Percentiles rank a stretch among this genome's conserved stretches.
Evolutionary conservation across 108 stramenopile species (phyloP).

Genomic region (Phaeodactylum tricornutum): DNA sequence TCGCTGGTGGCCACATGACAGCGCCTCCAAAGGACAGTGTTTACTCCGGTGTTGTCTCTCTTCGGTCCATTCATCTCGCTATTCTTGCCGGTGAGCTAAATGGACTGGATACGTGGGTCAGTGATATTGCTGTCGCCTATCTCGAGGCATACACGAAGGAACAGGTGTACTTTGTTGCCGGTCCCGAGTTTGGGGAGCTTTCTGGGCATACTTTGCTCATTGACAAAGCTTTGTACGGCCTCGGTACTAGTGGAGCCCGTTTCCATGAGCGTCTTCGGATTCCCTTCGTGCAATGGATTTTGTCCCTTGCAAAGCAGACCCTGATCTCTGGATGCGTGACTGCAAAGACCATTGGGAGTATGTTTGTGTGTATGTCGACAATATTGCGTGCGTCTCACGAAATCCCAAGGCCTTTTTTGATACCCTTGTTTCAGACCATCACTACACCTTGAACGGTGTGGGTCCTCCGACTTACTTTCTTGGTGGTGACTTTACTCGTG

Average conservation of each 20-base stretch:
- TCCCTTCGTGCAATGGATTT: conserved; percentile 20
- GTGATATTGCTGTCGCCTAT: conserved; percentile 16
- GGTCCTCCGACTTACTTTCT: conserved; percentile 1
- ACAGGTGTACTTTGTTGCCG: conserved; percentile 14
- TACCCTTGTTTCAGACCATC: not conserved
- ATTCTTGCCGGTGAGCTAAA: conserved; percentile 11
- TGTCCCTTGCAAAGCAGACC: conserved; percentile 16
- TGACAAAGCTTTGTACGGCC: conserved; percentile 11
- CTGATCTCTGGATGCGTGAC: conserved; percentile 21
- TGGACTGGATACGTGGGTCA: not conserved
- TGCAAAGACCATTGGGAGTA: conserved; percentile 3
- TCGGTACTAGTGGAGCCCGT: not conserved
- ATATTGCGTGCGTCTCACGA: conserved; percentile 3
- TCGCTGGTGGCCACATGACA: conserved; percentile 24
- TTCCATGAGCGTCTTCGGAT: conserved; percentile 1
- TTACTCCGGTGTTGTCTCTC: conserved; percentile 19
- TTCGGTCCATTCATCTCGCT: conserved; percentile 3
- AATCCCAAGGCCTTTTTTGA: conserved; percentile 9
- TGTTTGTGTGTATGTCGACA: conserved; percentile 6
- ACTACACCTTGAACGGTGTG: conserved; percentile 3
- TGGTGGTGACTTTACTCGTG: conserved; percentile 4
- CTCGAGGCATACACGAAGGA: conserved; percentile 11
- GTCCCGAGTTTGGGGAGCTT: conserved; percentile 13
- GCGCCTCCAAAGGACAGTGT: conserved; percentile 16
- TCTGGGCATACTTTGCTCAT: conserved; percentile 4